Percentiles rank a stretch among this genome's conserved stretches.
phyloP scores from a whole-genome alignment of 176 grass and related monocot species.

The Triticum urartu region DNA sequence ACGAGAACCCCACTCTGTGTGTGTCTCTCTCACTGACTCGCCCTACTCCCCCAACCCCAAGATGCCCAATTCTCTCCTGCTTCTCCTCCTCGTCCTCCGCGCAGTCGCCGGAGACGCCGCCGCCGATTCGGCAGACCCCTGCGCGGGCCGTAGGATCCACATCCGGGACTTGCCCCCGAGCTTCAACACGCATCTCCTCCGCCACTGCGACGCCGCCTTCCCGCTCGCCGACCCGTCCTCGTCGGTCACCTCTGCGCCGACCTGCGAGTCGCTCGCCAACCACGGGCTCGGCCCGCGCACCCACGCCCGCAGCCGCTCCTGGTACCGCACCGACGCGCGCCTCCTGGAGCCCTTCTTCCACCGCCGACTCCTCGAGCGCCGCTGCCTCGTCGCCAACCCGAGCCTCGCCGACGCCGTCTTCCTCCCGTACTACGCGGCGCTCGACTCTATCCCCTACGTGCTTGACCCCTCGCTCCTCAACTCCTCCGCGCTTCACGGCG shows the following conservation, averaged over 20 bases:
- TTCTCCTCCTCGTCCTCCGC: slow-evolving; percentile 1
- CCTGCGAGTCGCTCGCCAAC: slow-evolving; percentile 59
- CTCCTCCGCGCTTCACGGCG: slow-evolving; percentile 48
- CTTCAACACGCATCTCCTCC: slow-evolving; percentile 66
- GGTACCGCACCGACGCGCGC: slow-evolving; percentile 66
- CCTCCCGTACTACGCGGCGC: slow-evolving; percentile 75
- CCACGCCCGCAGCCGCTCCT: slow-evolving; percentile 44
- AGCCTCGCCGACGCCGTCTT: slow-evolving; percentile 61
- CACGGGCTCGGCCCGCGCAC: slow-evolving; percentile 69
- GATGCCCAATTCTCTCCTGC: slow-evolving; percentile 21
- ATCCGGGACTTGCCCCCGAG: slow-evolving; percentile 36
- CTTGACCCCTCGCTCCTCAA: slow-evolving; percentile 39
- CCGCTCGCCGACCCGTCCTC: slow-evolving; percentile 53
- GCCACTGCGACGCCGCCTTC: slow-evolving; percentile 51
- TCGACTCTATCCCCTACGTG: slow-evolving; percentile 73
- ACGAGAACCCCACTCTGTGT: background rate
- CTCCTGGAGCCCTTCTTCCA: slow-evolving; percentile 77
- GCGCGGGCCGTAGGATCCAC: slow-evolving; percentile 57
- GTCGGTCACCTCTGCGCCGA: slow-evolving; percentile 27
- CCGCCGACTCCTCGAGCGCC: slow-evolving; percentile 49
- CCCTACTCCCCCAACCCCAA: slow-evolving; percentile 2
- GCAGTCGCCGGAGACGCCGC: background rate
- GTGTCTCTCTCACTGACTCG: background rate
- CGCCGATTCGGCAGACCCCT: slow-evolving; percentile 2
- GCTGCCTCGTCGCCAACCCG: slow-evolving; percentile 44